Conservation (phyloP, 2,329 filamentous ascomycete species). For the Fusarium algeriense region DNA sequence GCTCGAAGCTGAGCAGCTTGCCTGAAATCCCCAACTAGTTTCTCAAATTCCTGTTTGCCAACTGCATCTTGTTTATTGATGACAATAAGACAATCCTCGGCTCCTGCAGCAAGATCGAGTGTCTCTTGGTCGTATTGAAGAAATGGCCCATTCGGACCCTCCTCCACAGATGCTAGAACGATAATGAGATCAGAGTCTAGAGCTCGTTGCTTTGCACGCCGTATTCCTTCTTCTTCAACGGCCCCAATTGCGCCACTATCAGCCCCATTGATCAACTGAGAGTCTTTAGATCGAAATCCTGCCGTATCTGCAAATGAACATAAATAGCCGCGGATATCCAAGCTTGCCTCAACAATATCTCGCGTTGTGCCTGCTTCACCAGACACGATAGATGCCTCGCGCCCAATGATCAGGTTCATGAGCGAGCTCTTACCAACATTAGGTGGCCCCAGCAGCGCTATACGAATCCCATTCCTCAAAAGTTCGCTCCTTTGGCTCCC, state of each 20-base stretch:
- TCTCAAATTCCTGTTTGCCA: constrained; percentile 49
- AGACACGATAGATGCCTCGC: constrained; percentile 96
- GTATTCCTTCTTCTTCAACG: constrained; percentile 91
- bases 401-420: constrained; percentile 88
- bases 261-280: constrained; percentile 21
- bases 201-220: constrained; percentile 84
- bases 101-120: constrained; percentile 63
- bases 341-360: constrained; percentile 90
- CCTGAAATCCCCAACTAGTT: constrained; percentile 58
- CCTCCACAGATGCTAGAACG: constrained; percentile 81
- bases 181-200: constrained; percentile 87
- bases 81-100: constrained; percentile 64
- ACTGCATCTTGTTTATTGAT: constrained; percentile 73
- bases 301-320: constrained; percentile 97
- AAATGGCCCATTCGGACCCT: constrained; percentile 50
- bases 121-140: constrained; percentile 69
- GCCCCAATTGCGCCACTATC: constrained; percentile 66
- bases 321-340: constrained; percentile 90
- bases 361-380: constrained; percentile 92
- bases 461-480: constrained; percentile 83
- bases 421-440: constrained; percentile 97
- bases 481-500: constrained; percentile 88
- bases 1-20: constrained; percentile 26
- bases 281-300: constrained; percentile 73
- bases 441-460: constrained; percentile 89